phyloP scores from a whole-genome alignment of 2,329 filamentous ascomycete genomes.

The Claviceps purpurea region DNA sequence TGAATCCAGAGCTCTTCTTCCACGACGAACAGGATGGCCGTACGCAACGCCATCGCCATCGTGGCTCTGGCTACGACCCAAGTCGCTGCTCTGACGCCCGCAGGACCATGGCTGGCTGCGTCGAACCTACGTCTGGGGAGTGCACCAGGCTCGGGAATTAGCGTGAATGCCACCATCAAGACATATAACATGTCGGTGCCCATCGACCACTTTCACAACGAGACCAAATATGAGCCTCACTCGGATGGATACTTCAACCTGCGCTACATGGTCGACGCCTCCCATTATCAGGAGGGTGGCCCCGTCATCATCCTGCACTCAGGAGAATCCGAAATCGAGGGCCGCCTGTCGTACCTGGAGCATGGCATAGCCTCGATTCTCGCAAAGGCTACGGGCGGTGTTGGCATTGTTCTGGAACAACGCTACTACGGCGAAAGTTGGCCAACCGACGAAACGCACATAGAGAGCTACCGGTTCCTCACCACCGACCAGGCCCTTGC shows the following conservation, averaged over 20 bases:
- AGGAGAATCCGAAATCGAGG: constrained; percentile 55
- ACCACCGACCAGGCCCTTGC: constrained; percentile 73
- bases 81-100: not conserved
- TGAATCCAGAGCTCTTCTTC: too few species aligned
- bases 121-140: not conserved
- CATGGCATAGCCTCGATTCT: constrained; percentile 66
- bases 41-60: not conserved
- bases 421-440: constrained; percentile 74
- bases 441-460: constrained; percentile 50
- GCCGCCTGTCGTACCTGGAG: constrained; percentile 55
- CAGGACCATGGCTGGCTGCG: not conserved
- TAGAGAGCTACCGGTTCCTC: constrained; percentile 63
- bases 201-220: constrained; percentile 76
- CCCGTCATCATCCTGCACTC: constrained; percentile 66
- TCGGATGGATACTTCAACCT: constrained; percentile 52
- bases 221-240: constrained; percentile 65
- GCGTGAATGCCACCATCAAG: constrained; percentile 6
- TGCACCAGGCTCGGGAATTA: not conserved
- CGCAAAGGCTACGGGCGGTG: constrained; percentile 54
- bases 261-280: constrained; percentile 73
- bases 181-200: constrained; percentile 29
- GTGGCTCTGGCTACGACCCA: not conserved
- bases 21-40: not conserved
- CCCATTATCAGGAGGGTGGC: constrained; percentile 61
- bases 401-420: constrained; percentile 75